phyloP scores from a whole-genome alignment of 2,329 filamentous ascomycete species.

The Orbilia oligospora region DNA sequence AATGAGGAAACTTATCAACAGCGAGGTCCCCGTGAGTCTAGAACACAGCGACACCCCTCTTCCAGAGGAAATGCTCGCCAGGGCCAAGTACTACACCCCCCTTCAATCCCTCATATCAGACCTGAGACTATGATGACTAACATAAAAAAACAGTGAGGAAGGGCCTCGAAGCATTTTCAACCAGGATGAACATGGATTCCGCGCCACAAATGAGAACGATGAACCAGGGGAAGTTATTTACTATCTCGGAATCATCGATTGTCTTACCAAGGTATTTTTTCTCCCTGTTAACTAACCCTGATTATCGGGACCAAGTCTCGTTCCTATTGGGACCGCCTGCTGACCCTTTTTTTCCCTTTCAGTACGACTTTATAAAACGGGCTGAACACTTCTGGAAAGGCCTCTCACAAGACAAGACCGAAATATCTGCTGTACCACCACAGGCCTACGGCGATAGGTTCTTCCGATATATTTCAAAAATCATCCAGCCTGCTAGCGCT shows the following conservation, averaged over 20 bases:
- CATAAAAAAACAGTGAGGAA: slow-evolving; percentile 73
- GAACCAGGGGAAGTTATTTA: slow-evolving; percentile 90
- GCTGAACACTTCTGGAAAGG: slow-evolving; percentile 98
- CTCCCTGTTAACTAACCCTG: not conserved
- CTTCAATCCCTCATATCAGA: slow-evolving; percentile 11
- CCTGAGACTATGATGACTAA: slow-evolving; percentile 55
- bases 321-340: slow-evolving; percentile 61
- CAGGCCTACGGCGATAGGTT: slow-evolving; percentile 94
- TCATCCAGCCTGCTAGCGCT: slow-evolving; percentile 84
- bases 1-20: slow-evolving; percentile 89
- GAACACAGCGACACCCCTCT: slow-evolving; percentile 85
- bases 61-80: slow-evolving; percentile 80
- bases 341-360: slow-evolving; percentile 63
- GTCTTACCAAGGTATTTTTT: slow-evolving; percentile 83
- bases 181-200: slow-evolving; percentile 91
- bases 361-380: slow-evolving; percentile 96
- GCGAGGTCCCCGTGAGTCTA: slow-evolving; percentile 93
- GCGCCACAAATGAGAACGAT: slow-evolving; percentile 92
- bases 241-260: slow-evolving; percentile 98
- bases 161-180: slow-evolving; percentile 83
- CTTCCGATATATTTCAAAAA: slow-evolving; percentile 88
- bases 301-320: slow-evolving; percentile 29
- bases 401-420: slow-evolving; percentile 81
- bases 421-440: slow-evolving; percentile 93
- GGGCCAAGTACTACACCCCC: slow-evolving; percentile 60